Base-by-base conservation (phyloP, 2,329 filamentous ascomycete species). In the Pseudogymnoascus sp. region DNA sequence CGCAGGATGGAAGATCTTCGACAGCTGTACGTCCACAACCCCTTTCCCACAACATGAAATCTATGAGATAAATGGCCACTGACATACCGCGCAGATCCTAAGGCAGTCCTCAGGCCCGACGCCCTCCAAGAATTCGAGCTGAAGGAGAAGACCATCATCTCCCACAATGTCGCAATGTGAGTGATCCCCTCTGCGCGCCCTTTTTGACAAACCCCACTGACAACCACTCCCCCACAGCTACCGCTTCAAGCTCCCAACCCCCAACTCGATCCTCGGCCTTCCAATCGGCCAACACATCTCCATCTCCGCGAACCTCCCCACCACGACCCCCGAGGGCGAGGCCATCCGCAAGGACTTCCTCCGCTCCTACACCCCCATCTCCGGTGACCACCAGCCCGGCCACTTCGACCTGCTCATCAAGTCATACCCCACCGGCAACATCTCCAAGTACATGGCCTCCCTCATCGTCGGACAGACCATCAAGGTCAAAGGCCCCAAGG, bases 211-310 rank as follows among this genome's bases (percentile, higher is more conserved):
- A 67, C 64, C 57, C 57, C 66, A 39, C 66, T 45, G 31, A 43
- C 34, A 41, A 64, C 5, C 28, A 41, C 62, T 63, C 14, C 66
- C 36, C 37, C 28, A 63, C 66, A 92, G 89, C 80, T 99, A 98
- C 83, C 92, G 95, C 74, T 97, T 98, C 81, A 83, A 84, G 69
- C 90, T 99, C 43, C 93, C 93, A 64, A 83, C 83, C 62, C 80
- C 87, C 43, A 88, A 81, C 71, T 85, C 90, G 70, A 92, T 97
- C 76, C 90, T 98, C 73, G 95, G 95, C 74, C 90, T 98, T 48
- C 93, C 95, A 70, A 98, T 98, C 80, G 95, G 95, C 75, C 95
- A 99, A 81, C 95, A 99, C 82, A 97, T 99, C 79, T 97, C 93
- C 67, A 92, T 99, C 75, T 91, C 90, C 70, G 93, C 92, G 64